These are phyloP conservation scores for Trichoderma simmonsii DNA, from an alignment of 2,329 filamentous ascomycete genomes.

Conservation along the genomic window DNA sequence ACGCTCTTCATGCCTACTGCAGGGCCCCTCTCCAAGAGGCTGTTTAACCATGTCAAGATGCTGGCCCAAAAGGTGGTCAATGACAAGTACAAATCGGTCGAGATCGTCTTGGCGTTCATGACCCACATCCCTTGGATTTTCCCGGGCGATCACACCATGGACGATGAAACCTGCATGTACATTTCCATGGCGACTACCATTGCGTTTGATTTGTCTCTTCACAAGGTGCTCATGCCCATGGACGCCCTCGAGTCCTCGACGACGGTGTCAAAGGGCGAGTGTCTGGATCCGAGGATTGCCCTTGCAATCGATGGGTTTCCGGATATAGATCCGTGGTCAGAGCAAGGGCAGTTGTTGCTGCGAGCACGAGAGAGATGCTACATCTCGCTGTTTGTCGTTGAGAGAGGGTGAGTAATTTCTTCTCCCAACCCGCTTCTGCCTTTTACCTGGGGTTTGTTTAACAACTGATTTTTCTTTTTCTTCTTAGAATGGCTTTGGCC, in stretches of 20 bases:
- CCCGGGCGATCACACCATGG: constrained; percentile 62
- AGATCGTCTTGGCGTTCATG: constrained; percentile 73
- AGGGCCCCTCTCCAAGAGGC: constrained; percentile 60
- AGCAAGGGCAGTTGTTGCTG: constrained; percentile 58
- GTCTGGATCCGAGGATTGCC: constrained; percentile 64
- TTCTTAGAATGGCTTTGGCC: constrained; percentile 59
- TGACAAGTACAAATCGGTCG: constrained; percentile 63
- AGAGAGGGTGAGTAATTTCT: constrained; percentile 53
- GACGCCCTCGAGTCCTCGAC: constrained; percentile 43
- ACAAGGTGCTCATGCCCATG: constrained; percentile 64
- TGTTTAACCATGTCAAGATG: constrained; percentile 61
- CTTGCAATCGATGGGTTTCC: constrained; percentile 66
- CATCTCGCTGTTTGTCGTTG: constrained; percentile 69
- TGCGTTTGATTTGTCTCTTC: constrained; percentile 65
- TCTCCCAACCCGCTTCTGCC: background rate
- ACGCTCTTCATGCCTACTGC: constrained; percentile 64
- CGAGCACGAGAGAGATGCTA: constrained; percentile 66
- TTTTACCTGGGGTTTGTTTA: background rate
- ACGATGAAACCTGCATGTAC: constrained; percentile 71
- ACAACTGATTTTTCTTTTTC: background rate
- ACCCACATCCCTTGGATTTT: constrained; percentile 75
- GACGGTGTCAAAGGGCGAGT: constrained; percentile 61
- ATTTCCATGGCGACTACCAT: constrained; percentile 68
- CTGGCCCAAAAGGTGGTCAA: constrained; percentile 61
- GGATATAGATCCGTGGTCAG: constrained; percentile 58